Conservation (phyloP, 208 protist genomes). For the Willaertia magna region DNA sequence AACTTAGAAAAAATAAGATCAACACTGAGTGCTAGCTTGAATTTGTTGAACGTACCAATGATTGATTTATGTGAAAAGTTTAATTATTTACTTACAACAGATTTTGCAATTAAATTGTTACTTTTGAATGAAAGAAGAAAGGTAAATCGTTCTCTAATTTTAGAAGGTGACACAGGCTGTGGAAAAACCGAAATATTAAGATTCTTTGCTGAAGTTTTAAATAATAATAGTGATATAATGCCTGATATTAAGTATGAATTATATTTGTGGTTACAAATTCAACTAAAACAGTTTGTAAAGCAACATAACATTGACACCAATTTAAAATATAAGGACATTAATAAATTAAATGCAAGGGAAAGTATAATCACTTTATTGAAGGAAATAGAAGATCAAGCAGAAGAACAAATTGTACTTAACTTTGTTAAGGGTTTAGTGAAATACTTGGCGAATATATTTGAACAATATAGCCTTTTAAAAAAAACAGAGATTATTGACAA, state of each 20-base stretch:
- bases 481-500: neutral
- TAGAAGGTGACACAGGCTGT: neutral
- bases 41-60: neutral
- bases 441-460: neutral
- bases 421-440: neutral
- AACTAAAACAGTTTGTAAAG: neutral
- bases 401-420: neutral
- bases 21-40: neutral
- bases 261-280: neutral
- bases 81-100: neutral
- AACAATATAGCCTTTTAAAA: neutral
- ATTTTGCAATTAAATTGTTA: conserved; percentile 15
- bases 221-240: neutral
- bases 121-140: conserved; percentile 13
- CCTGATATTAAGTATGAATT: neutral
- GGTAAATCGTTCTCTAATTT: neutral
- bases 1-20: neutral
- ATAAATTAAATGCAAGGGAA: neutral
- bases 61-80: conserved; percentile 15
- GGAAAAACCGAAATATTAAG: conserved; percentile 4
- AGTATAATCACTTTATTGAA: neutral
- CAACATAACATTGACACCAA: neutral
- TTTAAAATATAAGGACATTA: neutral
- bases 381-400: neutral
- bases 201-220: neutral